Conservation (phyloP, 140 eudicot genomes). For the Erigeron philadelphicus region DNA sequence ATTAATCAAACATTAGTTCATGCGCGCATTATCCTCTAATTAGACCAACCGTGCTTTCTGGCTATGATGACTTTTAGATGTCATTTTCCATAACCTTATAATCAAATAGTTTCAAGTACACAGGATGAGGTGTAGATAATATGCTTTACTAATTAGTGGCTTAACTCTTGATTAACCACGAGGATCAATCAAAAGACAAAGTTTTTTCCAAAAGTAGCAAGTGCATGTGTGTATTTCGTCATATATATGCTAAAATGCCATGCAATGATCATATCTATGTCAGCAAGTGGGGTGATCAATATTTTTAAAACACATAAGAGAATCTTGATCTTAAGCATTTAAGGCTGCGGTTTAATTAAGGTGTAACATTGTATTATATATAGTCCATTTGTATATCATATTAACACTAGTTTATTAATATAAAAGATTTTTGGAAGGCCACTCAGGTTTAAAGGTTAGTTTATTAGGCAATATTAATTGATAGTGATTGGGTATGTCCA, state of each 20-base stretch:
- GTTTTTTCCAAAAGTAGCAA: slow-evolving; percentile 36
- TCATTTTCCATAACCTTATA: slow-evolving; percentile 28
- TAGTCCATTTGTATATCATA: slow-evolving; percentile 13
- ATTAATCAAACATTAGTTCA: slow-evolving; percentile 5
- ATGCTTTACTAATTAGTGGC: slow-evolving; percentile 13
- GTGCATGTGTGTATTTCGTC: slow-evolving; percentile 25
- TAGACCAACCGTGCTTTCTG: slow-evolving; percentile 10
- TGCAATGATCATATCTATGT: slow-evolving; percentile 24
- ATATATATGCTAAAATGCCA: slow-evolving; percentile 16
- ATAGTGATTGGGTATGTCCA: too few relatives aligned
- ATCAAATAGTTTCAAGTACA: slow-evolving; percentile 33
- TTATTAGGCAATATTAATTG: too few relatives aligned
- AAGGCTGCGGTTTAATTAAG: slow-evolving; percentile 19
- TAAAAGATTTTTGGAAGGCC: too few relatives aligned
- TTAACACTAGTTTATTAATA: neutral
- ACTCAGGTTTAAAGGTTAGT: too few relatives aligned
- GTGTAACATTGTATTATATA: slow-evolving; percentile 1
- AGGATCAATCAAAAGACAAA: slow-evolving; percentile 27
- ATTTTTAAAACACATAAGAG: slow-evolving; percentile 18
- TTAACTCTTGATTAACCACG: slow-evolving; percentile 27
- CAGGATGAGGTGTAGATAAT: slow-evolving; percentile 30
- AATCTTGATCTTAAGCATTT: slow-evolving; percentile 30
- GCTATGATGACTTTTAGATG: slow-evolving; percentile 22
- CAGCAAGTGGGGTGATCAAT: slow-evolving; percentile 28
- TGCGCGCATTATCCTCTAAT: slow-evolving; percentile 12